Evolutionary conservation across 1,139 yeast species (phyloP).

Genomic region (Hemisphaericaspora xylanilytica): DNA sequence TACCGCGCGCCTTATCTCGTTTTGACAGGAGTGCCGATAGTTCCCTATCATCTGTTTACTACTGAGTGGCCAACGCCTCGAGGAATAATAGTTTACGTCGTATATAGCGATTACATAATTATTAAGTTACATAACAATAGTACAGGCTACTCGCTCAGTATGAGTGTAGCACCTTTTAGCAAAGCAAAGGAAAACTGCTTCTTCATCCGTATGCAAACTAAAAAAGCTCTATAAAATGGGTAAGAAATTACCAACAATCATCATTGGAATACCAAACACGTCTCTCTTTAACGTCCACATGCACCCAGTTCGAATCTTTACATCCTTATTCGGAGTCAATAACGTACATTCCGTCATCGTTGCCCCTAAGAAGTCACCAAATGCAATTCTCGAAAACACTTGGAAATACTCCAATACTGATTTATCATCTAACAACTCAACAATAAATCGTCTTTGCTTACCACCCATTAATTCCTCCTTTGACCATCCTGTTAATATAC

Average conservation of each 20-base stretch:
- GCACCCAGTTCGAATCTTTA: slow-evolving; percentile 67
- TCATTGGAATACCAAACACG: slow-evolving; percentile 73
- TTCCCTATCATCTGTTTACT: too few species aligned
- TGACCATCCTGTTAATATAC: slow-evolving; percentile 87
- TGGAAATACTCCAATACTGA: slow-evolving; percentile 87
- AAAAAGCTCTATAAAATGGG: slow-evolving; percentile 52
- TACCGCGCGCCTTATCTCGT: too few species aligned
- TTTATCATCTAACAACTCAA: slow-evolving; percentile 84
- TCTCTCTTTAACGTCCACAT: slow-evolving; percentile 81
- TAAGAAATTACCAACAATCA: slow-evolving; percentile 89
- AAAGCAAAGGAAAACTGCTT: too few species aligned
- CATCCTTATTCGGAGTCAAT: slow-evolving; percentile 51
- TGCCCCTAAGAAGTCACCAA: slow-evolving; percentile 90
- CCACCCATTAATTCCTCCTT: slow-evolving; percentile 57
- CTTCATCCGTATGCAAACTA: too few species aligned
- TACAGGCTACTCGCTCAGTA: too few species aligned
- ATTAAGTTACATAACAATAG: background rate
- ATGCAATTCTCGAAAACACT: slow-evolving; percentile 79
- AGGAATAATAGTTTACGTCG: too few species aligned
- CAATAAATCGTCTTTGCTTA: slow-evolving; percentile 61
- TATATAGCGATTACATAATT: too few species aligned
- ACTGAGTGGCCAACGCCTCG: too few species aligned
- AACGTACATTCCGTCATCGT: slow-evolving; percentile 83
- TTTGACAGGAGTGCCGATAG: too few species aligned
- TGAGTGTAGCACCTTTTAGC: background rate